phyloP scores from a whole-genome alignment of 1,139 yeast genomes.

The Lodderomyces parapsilosis region DNA sequence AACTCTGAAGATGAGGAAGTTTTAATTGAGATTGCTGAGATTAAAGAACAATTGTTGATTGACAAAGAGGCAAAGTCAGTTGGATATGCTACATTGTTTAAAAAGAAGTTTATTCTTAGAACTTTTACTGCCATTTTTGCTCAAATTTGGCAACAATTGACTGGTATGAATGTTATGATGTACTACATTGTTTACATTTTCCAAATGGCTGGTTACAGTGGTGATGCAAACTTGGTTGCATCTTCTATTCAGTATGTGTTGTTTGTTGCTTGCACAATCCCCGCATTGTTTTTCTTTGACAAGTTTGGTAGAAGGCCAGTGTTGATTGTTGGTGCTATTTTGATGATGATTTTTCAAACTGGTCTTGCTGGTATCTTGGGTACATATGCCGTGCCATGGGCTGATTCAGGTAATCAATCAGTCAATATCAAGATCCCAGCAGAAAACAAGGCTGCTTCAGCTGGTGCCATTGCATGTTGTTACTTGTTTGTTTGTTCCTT shows the following conservation, averaged over 20 bases:
- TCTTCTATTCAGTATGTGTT: conserved; percentile 54
- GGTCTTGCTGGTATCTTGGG: conserved; percentile 44
- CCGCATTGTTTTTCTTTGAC: conserved; percentile 39
- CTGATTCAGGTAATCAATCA: conserved; percentile 34
- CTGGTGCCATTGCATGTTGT: conserved; percentile 56
- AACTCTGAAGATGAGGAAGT: conserved; percentile 53
- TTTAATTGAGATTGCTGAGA: conserved; percentile 56
- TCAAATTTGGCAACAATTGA: conserved; percentile 62
- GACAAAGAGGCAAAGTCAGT: conserved; percentile 36
- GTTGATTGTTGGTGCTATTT: conserved; percentile 31
- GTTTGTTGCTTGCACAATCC: conserved; percentile 44
- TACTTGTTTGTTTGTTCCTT: conserved; percentile 54
- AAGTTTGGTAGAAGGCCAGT: conserved; percentile 37
- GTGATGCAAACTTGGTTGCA: conserved; percentile 42
- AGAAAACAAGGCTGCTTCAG: conserved; percentile 39
- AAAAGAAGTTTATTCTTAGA: conserved; percentile 45
- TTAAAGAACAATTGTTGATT: conserved; percentile 47
- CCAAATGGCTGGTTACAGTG: conserved; percentile 53
- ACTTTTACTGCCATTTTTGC: conserved; percentile 50
- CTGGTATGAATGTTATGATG: conserved; percentile 69
- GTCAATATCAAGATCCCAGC: conserved; percentile 47
- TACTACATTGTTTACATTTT: conserved; percentile 62
- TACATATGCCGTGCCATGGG: conserved; percentile 35
- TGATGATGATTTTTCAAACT: conserved; percentile 34
- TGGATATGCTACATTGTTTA: conserved; percentile 47